Evolutionary conservation across 2,329 filamentous ascomycete species (phyloP).

Genomic region (Colletotrichum navitas): DNA sequence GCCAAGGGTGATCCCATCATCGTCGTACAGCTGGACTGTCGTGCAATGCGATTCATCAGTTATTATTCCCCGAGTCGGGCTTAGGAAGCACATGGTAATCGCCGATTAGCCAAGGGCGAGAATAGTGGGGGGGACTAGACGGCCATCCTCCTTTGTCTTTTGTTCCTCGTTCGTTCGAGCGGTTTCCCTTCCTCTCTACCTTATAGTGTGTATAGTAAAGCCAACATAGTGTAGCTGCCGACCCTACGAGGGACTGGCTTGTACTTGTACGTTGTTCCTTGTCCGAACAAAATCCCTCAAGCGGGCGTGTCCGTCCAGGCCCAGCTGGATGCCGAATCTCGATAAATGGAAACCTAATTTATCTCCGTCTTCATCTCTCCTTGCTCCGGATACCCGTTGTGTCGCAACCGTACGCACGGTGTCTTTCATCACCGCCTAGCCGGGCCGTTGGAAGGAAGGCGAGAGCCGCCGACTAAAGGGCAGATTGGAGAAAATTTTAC

Average conservation of each 20-base stretch:
- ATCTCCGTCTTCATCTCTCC: not conserved
- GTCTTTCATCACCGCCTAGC: not conserved
- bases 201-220: too few species aligned
- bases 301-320: not conserved
- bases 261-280: not conserved
- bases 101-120: not conserved
- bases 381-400: not conserved
- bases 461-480: not conserved
- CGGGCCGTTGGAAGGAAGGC: not conserved
- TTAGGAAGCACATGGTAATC: not conserved
- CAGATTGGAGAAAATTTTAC: not conserved
- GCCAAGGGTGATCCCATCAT: not conserved
- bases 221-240: too few species aligned
- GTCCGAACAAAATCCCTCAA: not conserved
- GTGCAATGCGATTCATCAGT: not conserved
- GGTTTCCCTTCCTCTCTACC: too few species aligned
- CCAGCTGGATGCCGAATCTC: not conserved
- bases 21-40: not conserved
- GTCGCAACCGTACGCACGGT: slow-evolving; percentile 5
- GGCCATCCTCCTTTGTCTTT: not conserved
- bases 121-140: not conserved
- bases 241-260: too few species aligned
- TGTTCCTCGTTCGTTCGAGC: not conserved
- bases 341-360: not conserved
- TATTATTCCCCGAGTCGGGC: not conserved